phyloP scores from a whole-genome alignment of 1,284 basidiomycete species.

The Trametes hirsuta region DNA sequence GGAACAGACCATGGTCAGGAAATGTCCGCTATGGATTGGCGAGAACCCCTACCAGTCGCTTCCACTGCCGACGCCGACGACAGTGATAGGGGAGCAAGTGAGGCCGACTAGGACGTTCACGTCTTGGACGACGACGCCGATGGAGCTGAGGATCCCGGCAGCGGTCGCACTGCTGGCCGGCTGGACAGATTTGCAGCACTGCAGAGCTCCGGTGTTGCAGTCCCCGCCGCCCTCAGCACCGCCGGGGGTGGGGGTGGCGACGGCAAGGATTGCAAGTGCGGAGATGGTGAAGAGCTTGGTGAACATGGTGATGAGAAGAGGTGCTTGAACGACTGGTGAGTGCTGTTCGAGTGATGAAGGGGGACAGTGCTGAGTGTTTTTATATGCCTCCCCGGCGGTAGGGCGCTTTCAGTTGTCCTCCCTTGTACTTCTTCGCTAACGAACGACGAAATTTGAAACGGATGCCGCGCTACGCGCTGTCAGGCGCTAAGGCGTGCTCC shows the following conservation, averaged over 20 bases:
- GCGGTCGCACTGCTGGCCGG: neutral
- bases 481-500: too few species aligned
- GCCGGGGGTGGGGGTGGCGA: neutral
- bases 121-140: slow-evolving; percentile 31
- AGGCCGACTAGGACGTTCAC: slow-evolving; percentile 30
- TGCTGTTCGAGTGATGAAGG: slow-evolving; percentile 1
- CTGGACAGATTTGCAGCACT: too few species aligned
- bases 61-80: slow-evolving; percentile 28
- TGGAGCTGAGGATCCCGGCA: slow-evolving; percentile 19
- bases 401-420: too few species aligned
- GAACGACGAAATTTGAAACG: too few species aligned
- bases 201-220: too few species aligned
- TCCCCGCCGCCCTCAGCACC: too few species aligned
- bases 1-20: neutral
- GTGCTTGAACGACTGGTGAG: slow-evolving; percentile 2
- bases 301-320: slow-evolving; percentile 1
- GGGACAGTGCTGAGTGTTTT: neutral
- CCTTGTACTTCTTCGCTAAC: too few species aligned
- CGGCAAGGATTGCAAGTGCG: slow-evolving; percentile 5
- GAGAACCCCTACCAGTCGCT: slow-evolving; percentile 14
- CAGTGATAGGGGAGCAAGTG: slow-evolving; percentile 32
- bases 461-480: too few species aligned
- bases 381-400: neutral
- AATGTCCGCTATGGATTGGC: neutral
- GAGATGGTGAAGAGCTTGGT: slow-evolving; percentile 1